These are phyloP conservation scores for Tetradesmus obliquus DNA, from an alignment of 139 green algal genomes.

Conservation along the genomic window DNA sequence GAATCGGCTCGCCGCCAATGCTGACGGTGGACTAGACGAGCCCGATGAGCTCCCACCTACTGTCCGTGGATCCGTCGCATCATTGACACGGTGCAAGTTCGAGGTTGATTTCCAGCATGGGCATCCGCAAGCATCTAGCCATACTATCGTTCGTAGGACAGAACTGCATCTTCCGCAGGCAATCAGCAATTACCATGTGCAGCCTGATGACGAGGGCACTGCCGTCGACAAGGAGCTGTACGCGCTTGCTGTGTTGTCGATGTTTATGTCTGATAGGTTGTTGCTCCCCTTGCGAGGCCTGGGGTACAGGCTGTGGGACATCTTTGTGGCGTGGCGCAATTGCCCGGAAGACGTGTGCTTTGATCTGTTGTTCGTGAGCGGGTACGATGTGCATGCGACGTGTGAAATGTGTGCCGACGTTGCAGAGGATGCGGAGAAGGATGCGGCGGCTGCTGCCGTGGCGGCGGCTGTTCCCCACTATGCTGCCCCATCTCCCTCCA, in stretches of 20 bases:
- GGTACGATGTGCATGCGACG: too few species aligned
- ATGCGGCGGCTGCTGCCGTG: too few species aligned
- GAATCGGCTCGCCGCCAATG: not conserved
- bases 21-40: not conserved
- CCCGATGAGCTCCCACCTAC: not conserved
- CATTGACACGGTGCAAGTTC: too few species aligned
- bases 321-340: not conserved
- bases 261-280: not conserved
- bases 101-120: not conserved
- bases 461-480: too few species aligned
- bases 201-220: not conserved
- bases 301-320: not conserved
- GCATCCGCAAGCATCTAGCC: not conserved
- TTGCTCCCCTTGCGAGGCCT: not conserved
- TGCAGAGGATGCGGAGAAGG: too few species aligned
- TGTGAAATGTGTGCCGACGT: too few species aligned
- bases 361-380: too few species aligned
- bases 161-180: slow-evolving; percentile 4
- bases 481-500: too few species aligned
- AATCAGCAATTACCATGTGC: not conserved
- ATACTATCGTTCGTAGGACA: not conserved
- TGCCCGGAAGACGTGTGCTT: not conserved
- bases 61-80: not conserved
- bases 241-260: not conserved
- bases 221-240: not conserved